A percentile compares a stretch with the other conserved stretches of the same genome.
These are phyloP conservation scores for Boechera stricta DNA, from an alignment of 345 rosid species.

Conservation along the genomic window DNA sequence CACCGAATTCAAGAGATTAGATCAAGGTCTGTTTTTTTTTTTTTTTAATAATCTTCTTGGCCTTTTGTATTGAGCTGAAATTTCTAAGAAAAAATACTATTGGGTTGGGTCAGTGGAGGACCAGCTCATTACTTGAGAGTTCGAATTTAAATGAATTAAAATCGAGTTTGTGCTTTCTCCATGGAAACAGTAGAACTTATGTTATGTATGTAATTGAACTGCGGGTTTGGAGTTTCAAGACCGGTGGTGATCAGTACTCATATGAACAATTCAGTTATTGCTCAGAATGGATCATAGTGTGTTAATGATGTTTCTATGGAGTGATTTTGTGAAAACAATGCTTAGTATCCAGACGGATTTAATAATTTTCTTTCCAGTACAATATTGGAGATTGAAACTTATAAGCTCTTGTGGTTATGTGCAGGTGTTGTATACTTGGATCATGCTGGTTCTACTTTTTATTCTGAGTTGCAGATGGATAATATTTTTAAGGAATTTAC, in stretches of 20 bases:
- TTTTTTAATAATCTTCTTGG: neutral
- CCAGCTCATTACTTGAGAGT: neutral
- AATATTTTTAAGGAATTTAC: constrained; percentile 68
- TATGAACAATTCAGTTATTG: neutral
- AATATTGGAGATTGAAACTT: neutral
- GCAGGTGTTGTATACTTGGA: constrained; percentile 86
- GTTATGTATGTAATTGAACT: neutral
- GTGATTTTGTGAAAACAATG: neutral
- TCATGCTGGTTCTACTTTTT: constrained; percentile 96
- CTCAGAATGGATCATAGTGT: neutral
- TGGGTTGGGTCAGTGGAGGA: constrained; percentile 18
- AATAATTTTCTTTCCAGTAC: neutral
- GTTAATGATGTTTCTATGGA: neutral
- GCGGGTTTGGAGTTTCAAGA: neutral
- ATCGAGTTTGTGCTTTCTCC: constrained; percentile 17
- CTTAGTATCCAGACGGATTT: constrained; percentile 1
- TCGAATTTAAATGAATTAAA: constrained; percentile 4
- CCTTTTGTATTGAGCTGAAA: neutral
- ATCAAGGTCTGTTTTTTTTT: constrained; percentile 47
- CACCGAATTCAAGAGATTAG: constrained; percentile 80
- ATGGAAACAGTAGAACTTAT: neutral
- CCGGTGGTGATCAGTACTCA: constrained; percentile 11
- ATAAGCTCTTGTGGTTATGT: constrained; percentile 28
- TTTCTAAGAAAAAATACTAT: neutral
- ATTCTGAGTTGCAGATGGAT: constrained; percentile 95